Evolutionary conservation across 75 land plant species (phyloP).

Genomic region (Isoetes taiwanensis): DNA sequence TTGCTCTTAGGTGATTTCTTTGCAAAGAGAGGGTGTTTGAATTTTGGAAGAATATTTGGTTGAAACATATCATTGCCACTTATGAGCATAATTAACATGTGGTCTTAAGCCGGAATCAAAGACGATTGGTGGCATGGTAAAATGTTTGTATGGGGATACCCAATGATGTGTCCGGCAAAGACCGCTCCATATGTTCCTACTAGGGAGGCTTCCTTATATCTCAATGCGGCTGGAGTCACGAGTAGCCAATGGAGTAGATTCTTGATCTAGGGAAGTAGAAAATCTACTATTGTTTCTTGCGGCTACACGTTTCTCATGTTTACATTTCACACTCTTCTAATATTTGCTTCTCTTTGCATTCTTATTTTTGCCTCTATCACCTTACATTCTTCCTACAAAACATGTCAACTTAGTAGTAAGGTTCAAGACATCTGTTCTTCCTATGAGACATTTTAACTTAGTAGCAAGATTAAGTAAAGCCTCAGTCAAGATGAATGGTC

Average conservation of each 20-base stretch:
- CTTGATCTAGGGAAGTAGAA: too few species aligned
- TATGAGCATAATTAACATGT: too few species aligned
- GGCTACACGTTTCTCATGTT: conserved; percentile 22
- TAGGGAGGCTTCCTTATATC: too few species aligned
- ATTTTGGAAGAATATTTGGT: too few species aligned
- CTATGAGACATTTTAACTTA: neutral
- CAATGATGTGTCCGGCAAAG: neutral
- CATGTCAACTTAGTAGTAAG: neutral
- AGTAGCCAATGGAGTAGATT: too few species aligned
- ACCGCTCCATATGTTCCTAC: too few species aligned
- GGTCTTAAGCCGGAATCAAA: too few species aligned
- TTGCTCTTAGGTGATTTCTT: too few species aligned
- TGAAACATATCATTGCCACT: too few species aligned
- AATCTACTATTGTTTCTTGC: conserved; percentile 15
- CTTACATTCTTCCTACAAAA: conserved; percentile 71
- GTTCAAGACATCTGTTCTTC: neutral
- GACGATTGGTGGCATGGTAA: neutral
- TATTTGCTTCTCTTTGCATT: conserved; percentile 64
- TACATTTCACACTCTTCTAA: conserved; percentile 30
- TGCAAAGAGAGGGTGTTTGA: too few species aligned
- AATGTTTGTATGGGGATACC: neutral
- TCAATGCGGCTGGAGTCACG: too few species aligned
- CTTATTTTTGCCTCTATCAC: conserved; percentile 95
- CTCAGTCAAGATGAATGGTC: conserved; percentile 13
- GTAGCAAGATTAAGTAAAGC: neutral